Evolutionary conservation across 306 rosid species (phyloP).

Genomic region (Fragaria ananassa): DNA sequence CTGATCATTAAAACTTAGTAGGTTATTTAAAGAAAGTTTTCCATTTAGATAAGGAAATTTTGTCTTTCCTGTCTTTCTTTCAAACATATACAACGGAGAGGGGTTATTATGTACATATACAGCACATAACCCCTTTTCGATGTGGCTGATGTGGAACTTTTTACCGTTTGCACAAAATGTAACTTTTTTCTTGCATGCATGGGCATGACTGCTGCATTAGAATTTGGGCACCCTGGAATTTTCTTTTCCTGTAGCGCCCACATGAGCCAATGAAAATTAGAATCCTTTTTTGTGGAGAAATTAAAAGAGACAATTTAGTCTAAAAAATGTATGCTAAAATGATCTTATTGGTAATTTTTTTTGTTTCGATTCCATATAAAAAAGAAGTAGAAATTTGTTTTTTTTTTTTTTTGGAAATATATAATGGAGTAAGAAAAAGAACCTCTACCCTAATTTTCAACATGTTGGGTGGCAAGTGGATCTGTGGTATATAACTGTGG

Average conservation of each 20-base stretch:
- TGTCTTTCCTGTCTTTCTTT: neutral
- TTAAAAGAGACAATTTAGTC: too few species aligned
- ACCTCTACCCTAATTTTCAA: conserved; percentile 31
- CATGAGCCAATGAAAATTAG: neutral
- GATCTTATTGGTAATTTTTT: neutral
- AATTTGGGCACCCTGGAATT: too few species aligned
- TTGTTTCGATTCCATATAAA: neutral
- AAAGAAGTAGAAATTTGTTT: neutral
- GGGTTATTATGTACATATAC: too few species aligned
- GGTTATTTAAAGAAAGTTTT: neutral
- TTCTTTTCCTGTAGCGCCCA: neutral
- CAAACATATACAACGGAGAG: too few species aligned
- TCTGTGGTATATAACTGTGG: conserved; percentile 31
- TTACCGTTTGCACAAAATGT: too few species aligned
- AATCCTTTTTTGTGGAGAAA: too few species aligned
- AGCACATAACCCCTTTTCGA: too few species aligned
- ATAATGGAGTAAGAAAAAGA: neutral
- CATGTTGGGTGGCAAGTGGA: conserved; percentile 53
- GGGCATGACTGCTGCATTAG: too few species aligned
- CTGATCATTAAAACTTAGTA: neutral
- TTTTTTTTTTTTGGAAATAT: too few species aligned
- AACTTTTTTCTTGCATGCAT: neutral
- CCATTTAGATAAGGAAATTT: neutral
- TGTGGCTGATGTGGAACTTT: too few species aligned
- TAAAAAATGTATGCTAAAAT: neutral